Percentiles rank a stretch among this genome's conserved stretches.
Evolutionary conservation across 1,284 basidiomycete genomes (phyloP).

Genomic region (Apiotrichum gracile): DNA sequence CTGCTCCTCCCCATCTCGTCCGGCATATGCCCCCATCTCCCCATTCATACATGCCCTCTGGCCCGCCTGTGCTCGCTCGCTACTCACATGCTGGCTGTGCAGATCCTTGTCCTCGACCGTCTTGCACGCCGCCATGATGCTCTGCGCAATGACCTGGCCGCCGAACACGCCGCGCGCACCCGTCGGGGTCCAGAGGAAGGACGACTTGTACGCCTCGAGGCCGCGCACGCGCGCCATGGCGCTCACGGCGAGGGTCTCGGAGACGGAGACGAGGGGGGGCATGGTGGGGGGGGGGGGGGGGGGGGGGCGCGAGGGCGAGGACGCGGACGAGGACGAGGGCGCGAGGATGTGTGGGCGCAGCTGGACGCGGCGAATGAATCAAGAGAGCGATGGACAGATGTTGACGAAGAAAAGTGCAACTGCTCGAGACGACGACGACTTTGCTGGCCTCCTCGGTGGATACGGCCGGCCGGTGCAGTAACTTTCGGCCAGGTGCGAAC

Average conservation of each 20-base stretch:
- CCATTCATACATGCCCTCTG: background rate
- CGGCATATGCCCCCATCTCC: too few species aligned
- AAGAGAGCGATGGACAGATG: too few species aligned
- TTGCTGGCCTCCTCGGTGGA: too few species aligned
- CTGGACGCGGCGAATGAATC: too few species aligned
- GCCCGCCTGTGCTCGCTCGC: background rate
- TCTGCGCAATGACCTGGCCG: constrained; percentile 80
- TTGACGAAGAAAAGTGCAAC: too few species aligned
- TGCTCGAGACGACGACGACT: too few species aligned
- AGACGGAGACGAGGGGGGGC: constrained; percentile 12
- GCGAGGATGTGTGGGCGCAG: too few species aligned
- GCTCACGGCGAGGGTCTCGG: constrained; percentile 15
- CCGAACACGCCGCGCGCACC: constrained; percentile 76
- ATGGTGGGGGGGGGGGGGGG: background rate
- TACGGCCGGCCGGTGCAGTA: too few species aligned
- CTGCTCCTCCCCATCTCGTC: background rate
- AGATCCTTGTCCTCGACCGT: constrained; percentile 64
- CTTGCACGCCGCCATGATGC: constrained; percentile 69
- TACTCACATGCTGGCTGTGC: constrained; percentile 57
- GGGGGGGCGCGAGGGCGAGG: background rate
- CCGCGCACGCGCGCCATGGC: constrained; percentile 10
- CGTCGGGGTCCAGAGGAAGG: constrained; percentile 62
- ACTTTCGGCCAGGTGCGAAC: too few species aligned
- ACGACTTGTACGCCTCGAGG: constrained; percentile 56
- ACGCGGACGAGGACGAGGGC: too few species aligned